Evolutionary conservation across 768 basidiomycete genomes (phyloP), one percentile per base, ranked within the genome.

Genomic region (Boletus coccyginus): DNA sequence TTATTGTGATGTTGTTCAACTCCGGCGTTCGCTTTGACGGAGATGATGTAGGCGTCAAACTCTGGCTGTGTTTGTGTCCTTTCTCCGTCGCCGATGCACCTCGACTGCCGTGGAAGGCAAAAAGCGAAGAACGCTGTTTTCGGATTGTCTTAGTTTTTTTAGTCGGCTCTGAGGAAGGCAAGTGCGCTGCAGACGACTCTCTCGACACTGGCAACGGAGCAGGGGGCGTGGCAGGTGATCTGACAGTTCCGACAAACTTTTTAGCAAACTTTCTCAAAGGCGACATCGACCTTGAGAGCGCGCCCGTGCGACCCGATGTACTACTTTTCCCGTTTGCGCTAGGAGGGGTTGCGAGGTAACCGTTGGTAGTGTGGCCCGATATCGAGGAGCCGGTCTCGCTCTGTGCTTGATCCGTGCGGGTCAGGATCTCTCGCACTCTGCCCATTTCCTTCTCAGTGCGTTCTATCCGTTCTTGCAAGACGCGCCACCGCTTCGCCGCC

Each of bases 371-470:
- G 65, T 53, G 71, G 2, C 83, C 85, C 41, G 89, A 89, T 24
- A 77, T 78, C 57, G 80, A 84, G n/a, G 91, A 92, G 13, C 83
- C 85, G 39, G 75, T 77, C 63, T 93, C 92, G 62, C 86, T 88
- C 16, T 77, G 79, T 31, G 79, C 73, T 29, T 82, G 79, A 40
- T 81, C 82, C 40, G 58, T 64, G 40, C 72, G 75, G 36, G 80
- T 62, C 35, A 92, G 75, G 36, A 85, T 71, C 57, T 80, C 84
- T 53, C 86, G 85, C 3, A 84, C 82, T 53, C 68, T 76, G 58
- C 88, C 86, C 90, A 97, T 90, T 59, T 94, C 92, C 29, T 77
- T 73, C 62, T 95, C 92, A 12, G 92, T 91, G 54, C 90, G 78
- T 21, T 80, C 66, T 62, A 97, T 93, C 49, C 91, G 83, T 52